phyloP scores from a whole-genome alignment of 2,329 filamentous ascomycete genomes.

The Microcera coccophila region DNA sequence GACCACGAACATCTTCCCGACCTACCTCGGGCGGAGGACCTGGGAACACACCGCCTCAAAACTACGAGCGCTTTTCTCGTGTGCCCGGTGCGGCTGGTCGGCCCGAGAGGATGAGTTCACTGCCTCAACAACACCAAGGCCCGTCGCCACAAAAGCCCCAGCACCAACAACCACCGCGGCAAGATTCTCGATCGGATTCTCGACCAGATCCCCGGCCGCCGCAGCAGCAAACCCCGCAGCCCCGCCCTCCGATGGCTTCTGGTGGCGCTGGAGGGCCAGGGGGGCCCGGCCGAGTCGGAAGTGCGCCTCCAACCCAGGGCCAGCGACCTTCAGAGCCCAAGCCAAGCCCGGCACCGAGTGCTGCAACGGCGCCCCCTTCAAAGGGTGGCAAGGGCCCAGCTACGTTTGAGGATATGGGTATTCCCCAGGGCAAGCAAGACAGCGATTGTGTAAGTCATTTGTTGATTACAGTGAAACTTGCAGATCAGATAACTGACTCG shows the following conservation, averaged over 20 bases:
- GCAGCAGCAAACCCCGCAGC: conserved; percentile 22
- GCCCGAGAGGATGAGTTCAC: conserved; percentile 33
- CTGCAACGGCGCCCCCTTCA: conserved; percentile 37
- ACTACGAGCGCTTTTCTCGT: conserved; percentile 30
- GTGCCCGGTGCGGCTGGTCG: conserved; percentile 30
- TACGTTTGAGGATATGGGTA: conserved; percentile 98
- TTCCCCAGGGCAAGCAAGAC: conserved; percentile 78
- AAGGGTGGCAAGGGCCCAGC: conserved; percentile 70
- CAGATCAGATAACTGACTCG: too few relatives aligned
- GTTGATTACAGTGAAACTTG: too few relatives aligned
- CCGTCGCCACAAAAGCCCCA: conserved; percentile 5
- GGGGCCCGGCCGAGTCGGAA: conserved; percentile 33
- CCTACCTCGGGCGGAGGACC: conserved; percentile 5
- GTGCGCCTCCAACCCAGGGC: conserved; percentile 35
- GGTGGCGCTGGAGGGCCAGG: conserved; percentile 20
- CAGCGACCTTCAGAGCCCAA: conserved; percentile 26
- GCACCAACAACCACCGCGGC: conserved; percentile 7
- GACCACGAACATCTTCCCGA: conserved; percentile 31
- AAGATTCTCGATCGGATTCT: conserved; percentile 1
- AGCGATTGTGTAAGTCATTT: conserved; percentile 76
- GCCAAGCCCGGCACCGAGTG: conserved; percentile 29
- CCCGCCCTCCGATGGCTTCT: conserved; percentile 18
- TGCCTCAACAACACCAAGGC: conserved; percentile 17
- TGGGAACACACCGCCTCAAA: conserved; percentile 16
- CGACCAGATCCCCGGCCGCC: conserved; percentile 10